Evolutionary conservation across 768 basidiomycete species (phyloP).

Genomic region (Lentinus brumalis): DNA sequence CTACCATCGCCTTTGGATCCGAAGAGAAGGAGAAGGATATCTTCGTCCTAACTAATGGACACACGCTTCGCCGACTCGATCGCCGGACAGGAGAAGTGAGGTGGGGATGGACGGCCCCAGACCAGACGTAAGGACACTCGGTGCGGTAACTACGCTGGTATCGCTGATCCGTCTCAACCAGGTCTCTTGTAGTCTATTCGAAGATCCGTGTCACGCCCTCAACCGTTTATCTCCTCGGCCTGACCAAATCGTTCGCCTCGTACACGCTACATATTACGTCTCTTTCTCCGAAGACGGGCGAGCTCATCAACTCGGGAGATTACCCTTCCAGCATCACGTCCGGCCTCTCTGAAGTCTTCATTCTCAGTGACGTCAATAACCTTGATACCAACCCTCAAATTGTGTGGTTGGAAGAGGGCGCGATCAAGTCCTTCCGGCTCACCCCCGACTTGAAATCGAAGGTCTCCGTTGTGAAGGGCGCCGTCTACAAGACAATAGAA

Average conservation of each 20-base stretch:
- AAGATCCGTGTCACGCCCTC: slow-evolving; percentile 55
- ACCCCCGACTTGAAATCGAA: slow-evolving; percentile 53
- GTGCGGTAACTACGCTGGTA: neutral
- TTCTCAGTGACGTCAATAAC: slow-evolving; percentile 31
- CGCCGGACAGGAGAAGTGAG: slow-evolving; percentile 49
- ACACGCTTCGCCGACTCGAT: slow-evolving; percentile 55
- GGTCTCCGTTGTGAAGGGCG: slow-evolving; percentile 42
- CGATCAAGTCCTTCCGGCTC: slow-evolving; percentile 52
- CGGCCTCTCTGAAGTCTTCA: slow-evolving; percentile 38
- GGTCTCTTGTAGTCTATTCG: slow-evolving; percentile 66
- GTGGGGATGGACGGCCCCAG: slow-evolving; percentile 77
- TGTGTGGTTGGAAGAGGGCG: slow-evolving; percentile 56
- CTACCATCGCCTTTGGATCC: slow-evolving; percentile 48
- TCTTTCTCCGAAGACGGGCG: slow-evolving; percentile 56
- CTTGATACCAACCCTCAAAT: slow-evolving; percentile 36
- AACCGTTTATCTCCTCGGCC: slow-evolving; percentile 57
- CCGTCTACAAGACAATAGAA: slow-evolving; percentile 51
- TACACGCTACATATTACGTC: slow-evolving; percentile 71
- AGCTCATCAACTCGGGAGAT: slow-evolving; percentile 47
- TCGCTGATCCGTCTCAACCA: slow-evolving; percentile 29
- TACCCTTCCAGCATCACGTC: slow-evolving; percentile 54
- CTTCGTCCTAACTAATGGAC: slow-evolving; percentile 62
- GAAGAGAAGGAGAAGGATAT: slow-evolving; percentile 38
- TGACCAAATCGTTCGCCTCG: slow-evolving; percentile 45
- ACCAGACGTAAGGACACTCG: slow-evolving; percentile 55